Evolutionary conservation across 2,329 filamentous ascomycete genomes (phyloP), one percentile per base, ranked within the genome.

Genomic region (Talaromyces piceae): DNA sequence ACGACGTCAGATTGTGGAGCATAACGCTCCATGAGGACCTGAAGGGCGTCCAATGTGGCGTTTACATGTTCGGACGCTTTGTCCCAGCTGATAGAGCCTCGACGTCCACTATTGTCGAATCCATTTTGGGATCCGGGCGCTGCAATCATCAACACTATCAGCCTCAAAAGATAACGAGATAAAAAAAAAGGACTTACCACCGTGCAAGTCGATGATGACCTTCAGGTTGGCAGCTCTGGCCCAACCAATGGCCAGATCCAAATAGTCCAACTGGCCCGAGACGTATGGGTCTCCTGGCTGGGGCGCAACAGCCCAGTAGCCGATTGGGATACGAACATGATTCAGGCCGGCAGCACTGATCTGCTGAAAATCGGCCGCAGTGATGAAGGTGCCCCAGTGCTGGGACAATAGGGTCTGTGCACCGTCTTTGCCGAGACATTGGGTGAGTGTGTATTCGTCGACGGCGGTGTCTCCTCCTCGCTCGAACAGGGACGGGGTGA

Each of bases 151-250:
- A 47, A 33, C 37, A 26, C 25, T 27, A 31, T 39, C 22, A 6
- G 3, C 12, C 2, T 30, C 3, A 11, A 12, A 18, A 11, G 16
- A 18, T 18, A 9, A 20, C 31, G 2, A n/a, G 30, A 46, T 12
- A 16, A 46, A 30, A 23, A 44, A 47, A 27, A 33, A n/a, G n/a
- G n/a, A 69, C 75, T 64, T 64, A 80, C 79, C 79, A 57, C 83
- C 83, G 60, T 87, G 84, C 20, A 87, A 67, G 62, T 87, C 84
- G 58, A 87, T 75, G 67, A 84, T 77, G 39, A 86, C 79, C 60
- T 83, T 83, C 45, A 87, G 63, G 3, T 79, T 78, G 41, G 77
- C 72, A 41, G 63, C 67, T 52, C 75, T 67, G 9, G 83, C 84
- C 79, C 83, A 83, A 54, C 69, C 65, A 50, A 84, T 71, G 22